These are phyloP conservation scores for Barbarea vulgaris DNA, from an alignment of 345 rosid species.

Conservation along the genomic window DNA sequence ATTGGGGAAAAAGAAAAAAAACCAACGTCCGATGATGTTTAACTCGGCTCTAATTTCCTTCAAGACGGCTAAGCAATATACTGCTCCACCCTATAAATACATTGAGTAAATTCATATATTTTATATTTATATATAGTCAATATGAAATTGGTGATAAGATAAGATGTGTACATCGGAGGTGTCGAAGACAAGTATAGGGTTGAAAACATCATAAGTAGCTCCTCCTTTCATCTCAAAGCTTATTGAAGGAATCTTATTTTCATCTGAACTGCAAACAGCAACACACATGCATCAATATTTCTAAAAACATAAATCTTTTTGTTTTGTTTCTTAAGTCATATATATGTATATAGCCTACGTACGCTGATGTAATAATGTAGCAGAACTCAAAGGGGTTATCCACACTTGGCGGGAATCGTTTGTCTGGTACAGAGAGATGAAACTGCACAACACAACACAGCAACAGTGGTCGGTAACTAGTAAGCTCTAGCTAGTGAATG, in stretches of 20 bases:
- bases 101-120: constrained; percentile 16
- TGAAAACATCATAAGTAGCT: constrained; percentile 29
- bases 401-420: constrained; percentile 40
- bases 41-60: constrained; percentile 52
- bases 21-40: constrained; percentile 89
- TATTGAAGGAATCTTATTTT: constrained; percentile 47
- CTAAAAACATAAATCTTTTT: background rate
- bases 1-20: background rate
- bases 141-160: constrained; percentile 8
- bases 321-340: constrained; percentile 3
- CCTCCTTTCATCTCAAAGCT: constrained; percentile 81
- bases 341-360: background rate
- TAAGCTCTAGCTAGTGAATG: background rate
- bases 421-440: constrained; percentile 50
- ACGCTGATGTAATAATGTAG: constrained; percentile 59
- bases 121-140: background rate
- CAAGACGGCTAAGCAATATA: constrained; percentile 72
- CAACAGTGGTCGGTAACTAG: background rate
- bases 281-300: constrained; percentile 1
- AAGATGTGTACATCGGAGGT: constrained; percentile 18
- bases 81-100: constrained; percentile 43
- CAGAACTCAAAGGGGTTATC: constrained; percentile 76
- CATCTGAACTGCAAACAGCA: constrained; percentile 45
- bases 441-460: constrained; percentile 54
- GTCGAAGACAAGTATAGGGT: constrained; percentile 36